A percentile compares a stretch with the other conserved stretches of the same genome.
Evolutionary conservation across 2,329 filamentous ascomycete genomes (phyloP).

Genomic region (Penicillium sp.): DNA sequence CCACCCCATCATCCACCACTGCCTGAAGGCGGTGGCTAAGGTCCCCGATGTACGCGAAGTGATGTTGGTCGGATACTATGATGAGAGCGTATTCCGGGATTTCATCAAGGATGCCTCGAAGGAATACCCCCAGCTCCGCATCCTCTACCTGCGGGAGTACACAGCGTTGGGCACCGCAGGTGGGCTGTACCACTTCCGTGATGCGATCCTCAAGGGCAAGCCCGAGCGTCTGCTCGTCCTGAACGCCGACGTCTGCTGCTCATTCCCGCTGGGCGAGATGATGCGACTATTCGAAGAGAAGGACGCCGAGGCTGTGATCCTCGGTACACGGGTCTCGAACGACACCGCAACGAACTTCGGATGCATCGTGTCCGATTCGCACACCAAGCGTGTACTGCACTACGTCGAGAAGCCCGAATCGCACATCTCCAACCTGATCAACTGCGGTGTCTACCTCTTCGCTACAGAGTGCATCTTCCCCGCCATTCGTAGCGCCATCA

Average conservation of each 20-base stretch:
- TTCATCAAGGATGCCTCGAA: slow-evolving; percentile 90
- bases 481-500: slow-evolving; percentile 89
- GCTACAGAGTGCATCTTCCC: slow-evolving; percentile 95
- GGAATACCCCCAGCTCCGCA: slow-evolving; percentile 82
- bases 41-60: slow-evolving; percentile 93
- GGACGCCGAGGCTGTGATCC: slow-evolving; percentile 92
- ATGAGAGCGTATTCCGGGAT: slow-evolving; percentile 93
- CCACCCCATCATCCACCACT: slow-evolving; percentile 98
- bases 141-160: slow-evolving; percentile 97
- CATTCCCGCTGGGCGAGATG: slow-evolving; percentile 95
- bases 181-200: slow-evolving; percentile 97
- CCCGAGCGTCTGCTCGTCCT: slow-evolving; percentile 96
- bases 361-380: slow-evolving; percentile 91
- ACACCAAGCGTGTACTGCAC: slow-evolving; percentile 93
- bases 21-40: slow-evolving; percentile 85
- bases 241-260: slow-evolving; percentile 98
- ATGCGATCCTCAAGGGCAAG: slow-evolving; percentile 93
- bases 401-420: slow-evolving; percentile 99
- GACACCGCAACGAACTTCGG: slow-evolving; percentile 95
- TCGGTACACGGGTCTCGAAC: slow-evolving; percentile 86
- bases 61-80: slow-evolving; percentile 98
- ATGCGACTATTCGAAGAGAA: slow-evolving; percentile 90
- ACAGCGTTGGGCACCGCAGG: slow-evolving; percentile 93
- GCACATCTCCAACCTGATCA: slow-evolving; percentile 97
- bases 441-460: slow-evolving; percentile 98